phyloP scores from a whole-genome alignment of 2,329 filamentous ascomycete species.

The Alternaria gaisen region DNA sequence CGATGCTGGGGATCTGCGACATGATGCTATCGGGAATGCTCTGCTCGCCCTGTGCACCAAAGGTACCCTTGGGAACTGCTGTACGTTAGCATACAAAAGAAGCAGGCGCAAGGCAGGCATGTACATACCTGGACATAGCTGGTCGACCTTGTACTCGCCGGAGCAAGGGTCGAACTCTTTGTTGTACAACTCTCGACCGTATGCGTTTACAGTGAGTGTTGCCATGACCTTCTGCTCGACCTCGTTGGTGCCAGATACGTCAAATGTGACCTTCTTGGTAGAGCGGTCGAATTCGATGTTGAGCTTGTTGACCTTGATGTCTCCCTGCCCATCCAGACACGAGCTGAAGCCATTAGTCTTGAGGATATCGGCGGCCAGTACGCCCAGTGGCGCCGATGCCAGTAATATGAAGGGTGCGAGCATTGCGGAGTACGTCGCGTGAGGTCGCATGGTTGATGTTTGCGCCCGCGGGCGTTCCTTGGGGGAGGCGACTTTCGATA shows the following conservation, averaged over 20 bases:
- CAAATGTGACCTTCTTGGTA: constrained; percentile 77
- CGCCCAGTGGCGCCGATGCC: constrained; percentile 55
- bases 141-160: constrained; percentile 68
- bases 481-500: constrained; percentile 20
- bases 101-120: neutral
- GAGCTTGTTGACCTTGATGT: constrained; percentile 76
- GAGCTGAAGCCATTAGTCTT: constrained; percentile 81
- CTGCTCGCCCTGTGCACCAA: constrained; percentile 76
- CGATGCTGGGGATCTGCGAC: constrained; percentile 82
- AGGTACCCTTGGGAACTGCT: constrained; percentile 75
- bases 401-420: constrained; percentile 51
- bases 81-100: constrained; percentile 27
- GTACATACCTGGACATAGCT: constrained; percentile 80
- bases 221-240: constrained; percentile 83
- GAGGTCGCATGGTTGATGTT: constrained; percentile 41
- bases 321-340: constrained; percentile 66
- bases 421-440: constrained; percentile 49
- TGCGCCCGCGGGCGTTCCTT: constrained; percentile 44
- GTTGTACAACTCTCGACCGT: constrained; percentile 81
- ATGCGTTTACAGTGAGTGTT: constrained; percentile 78
- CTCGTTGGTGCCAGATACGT: constrained; percentile 79
- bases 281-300: constrained; percentile 81
- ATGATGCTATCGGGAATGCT: constrained; percentile 76
- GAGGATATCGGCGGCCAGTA: constrained; percentile 74
- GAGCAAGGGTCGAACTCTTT: constrained; percentile 87